Conservation (phyloP, 164 flowering plant genomes). For the Magnolia kwangsiensis region DNA sequence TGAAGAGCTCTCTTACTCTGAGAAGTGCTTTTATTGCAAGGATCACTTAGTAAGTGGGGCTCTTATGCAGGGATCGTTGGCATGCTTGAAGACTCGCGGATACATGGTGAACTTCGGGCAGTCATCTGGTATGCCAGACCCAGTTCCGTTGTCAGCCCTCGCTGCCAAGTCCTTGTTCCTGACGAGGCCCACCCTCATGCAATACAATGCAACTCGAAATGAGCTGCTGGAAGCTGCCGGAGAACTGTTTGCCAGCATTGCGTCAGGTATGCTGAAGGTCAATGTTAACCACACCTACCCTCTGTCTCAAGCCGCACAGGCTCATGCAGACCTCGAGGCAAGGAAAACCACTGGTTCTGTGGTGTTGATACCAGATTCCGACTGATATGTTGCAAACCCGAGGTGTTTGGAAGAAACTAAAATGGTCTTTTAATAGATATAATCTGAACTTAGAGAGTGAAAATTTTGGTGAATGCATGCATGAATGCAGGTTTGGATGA, state of each 20-base stretch:
- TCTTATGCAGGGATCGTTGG: constrained; percentile 66
- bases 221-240: constrained; percentile 75
- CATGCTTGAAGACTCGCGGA: constrained; percentile 68
- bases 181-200: constrained; percentile 72
- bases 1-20: background rate
- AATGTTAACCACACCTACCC: constrained; percentile 80
- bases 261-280: constrained; percentile 48
- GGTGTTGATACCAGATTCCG: constrained; percentile 57
- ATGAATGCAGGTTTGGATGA: too few species aligned
- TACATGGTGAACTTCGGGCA: constrained; percentile 86
- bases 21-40: background rate
- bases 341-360: constrained; percentile 75
- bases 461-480: too few species aligned
- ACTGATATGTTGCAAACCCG: background rate
- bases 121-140: constrained; percentile 81
- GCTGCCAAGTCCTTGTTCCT: constrained; percentile 66
- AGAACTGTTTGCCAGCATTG: constrained; percentile 64
- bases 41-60: background rate
- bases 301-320: constrained; percentile 72
- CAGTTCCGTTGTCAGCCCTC: constrained; percentile 69
- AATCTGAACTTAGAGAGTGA: too few species aligned
- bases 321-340: constrained; percentile 68
- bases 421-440: too few species aligned
- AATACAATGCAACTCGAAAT: constrained; percentile 56
- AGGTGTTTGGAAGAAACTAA: too few species aligned